Evolutionary conservation across 371 early-diverging fungal genomes (phyloP), one percentile per base, ranked within the genome.

Genomic region (Haplosporangium sp.): DNA sequence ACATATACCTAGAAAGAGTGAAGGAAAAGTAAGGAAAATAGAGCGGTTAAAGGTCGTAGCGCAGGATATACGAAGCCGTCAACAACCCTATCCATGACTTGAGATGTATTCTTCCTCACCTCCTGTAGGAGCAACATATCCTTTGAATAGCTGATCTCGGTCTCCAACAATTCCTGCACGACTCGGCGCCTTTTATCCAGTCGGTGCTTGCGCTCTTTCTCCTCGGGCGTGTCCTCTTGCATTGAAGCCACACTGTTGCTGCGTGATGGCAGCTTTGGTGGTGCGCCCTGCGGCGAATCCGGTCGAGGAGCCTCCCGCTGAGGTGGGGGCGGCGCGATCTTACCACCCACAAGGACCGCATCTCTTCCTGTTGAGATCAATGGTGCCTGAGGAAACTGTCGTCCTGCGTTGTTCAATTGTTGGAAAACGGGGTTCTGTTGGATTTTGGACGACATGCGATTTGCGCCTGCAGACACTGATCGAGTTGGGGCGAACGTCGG

Each of bases 121-220:
- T 92, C 89, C 56, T 88, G 80, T 14, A 93, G 58, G 1, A 92
- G 81, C 21, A 81, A 57, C 90, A 94, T 86, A 64, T 94, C 94
- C 48, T 84, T 71, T 18, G 89, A 81, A 55, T 84, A 95, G 9
- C 72, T 69, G 23, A 75, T 77, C 77, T 95, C 95, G 0, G 95
- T 93, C 38, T 88, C 86, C 11, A 93, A 64, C 20, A 93, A 79
- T 64, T 95, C 95, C 43, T 85, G 82, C 21, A 89, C 81, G 14
- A 89, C 87, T 65, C 86, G 81, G 46, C 74, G 64, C 10, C 87
- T 82, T 55, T 88, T 82, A 57, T 77, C 68, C 64, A 77, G 29
- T 7, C 64, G 67, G 55, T 77, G 72, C 55, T 77, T 77, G 38
- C 72, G 58, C 56, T 77, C 77, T 41, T 61, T 67, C 48, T 77